These are phyloP conservation scores for Capsella bursapastoris DNA, from an alignment of 345 rosid species.

Conservation along the genomic window DNA sequence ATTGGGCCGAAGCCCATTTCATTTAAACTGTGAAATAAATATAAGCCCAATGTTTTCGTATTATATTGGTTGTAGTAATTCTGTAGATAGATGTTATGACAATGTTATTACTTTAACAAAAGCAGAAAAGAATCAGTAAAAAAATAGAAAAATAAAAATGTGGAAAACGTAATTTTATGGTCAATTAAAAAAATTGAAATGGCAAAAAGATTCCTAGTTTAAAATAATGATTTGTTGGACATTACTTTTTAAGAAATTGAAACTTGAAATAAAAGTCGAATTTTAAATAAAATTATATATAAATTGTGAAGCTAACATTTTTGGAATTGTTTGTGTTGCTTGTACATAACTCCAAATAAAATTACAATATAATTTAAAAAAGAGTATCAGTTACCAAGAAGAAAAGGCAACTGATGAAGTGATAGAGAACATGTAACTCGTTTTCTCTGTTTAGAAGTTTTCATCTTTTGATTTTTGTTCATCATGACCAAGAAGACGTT, in stretches of 20 bases:
- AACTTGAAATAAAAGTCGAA: background rate
- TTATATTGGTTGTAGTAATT: background rate
- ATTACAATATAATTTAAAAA: background rate
- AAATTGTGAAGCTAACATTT: background rate
- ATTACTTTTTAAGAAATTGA: background rate
- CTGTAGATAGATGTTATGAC: background rate
- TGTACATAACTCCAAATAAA: background rate
- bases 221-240: background rate
- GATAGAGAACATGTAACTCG: constrained; percentile 35
- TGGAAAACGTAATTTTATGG: background rate
- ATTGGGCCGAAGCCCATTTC: constrained; percentile 10
- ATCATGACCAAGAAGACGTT: constrained; percentile 39
- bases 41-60: constrained; percentile 9
- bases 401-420: constrained; percentile 12
- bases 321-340: background rate
- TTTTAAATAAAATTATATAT: background rate
- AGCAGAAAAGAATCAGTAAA: background rate
- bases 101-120: constrained; percentile 2
- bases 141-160: too few species aligned
- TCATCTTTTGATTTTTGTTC: background rate
- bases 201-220: too few species aligned
- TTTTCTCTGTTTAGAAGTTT: constrained; percentile 27
- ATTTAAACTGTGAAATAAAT: background rate
- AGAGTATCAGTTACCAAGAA: constrained; percentile 15
- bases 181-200: background rate